Conservation (phyloP, 140 eudicot species). For the Senecio squalidus region DNA sequence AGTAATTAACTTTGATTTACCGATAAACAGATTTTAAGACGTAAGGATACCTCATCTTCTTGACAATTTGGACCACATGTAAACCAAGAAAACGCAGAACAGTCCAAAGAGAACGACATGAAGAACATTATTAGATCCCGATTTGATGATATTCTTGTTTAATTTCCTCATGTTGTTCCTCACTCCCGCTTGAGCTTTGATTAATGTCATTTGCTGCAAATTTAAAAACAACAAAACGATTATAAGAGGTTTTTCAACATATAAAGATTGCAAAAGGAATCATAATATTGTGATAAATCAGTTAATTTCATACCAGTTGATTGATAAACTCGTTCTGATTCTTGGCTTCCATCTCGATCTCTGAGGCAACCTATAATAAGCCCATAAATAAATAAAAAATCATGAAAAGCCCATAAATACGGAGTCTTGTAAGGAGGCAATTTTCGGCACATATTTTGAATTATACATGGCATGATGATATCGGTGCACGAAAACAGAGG, state of each 20-base stretch:
- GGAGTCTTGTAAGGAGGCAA: no score
- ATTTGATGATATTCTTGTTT: slow-evolving; percentile 76
- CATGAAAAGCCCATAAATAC: no score
- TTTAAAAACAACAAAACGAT: neutral
- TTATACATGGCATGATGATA: no score
- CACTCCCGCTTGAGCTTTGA: slow-evolving; percentile 91
- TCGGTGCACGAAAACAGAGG: no score
- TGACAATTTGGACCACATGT: slow-evolving; percentile 63
- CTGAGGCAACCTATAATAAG: slow-evolving; percentile 86
- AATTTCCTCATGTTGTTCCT: slow-evolving; percentile 91
- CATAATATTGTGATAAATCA: neutral
- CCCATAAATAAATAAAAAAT: slow-evolving; percentile 3
- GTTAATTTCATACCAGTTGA: slow-evolving; percentile 61
- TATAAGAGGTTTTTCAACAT: neutral
- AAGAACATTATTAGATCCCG: slow-evolving; percentile 80
- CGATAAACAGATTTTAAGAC: neutral
- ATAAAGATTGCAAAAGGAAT: no score
- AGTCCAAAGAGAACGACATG: slow-evolving; percentile 92
- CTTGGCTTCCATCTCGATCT: slow-evolving; percentile 83
- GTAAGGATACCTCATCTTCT: slow-evolving; percentile 33
- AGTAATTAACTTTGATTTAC: neutral
- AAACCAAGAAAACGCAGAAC: slow-evolving; percentile 50
- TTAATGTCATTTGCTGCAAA: slow-evolving; percentile 87
- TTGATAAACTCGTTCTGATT: slow-evolving; percentile 78
- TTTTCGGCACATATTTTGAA: no score